Base-by-base conservation (phyloP, 2,329 filamentous ascomycete genomes). In the Apiospora aurea region DNA sequence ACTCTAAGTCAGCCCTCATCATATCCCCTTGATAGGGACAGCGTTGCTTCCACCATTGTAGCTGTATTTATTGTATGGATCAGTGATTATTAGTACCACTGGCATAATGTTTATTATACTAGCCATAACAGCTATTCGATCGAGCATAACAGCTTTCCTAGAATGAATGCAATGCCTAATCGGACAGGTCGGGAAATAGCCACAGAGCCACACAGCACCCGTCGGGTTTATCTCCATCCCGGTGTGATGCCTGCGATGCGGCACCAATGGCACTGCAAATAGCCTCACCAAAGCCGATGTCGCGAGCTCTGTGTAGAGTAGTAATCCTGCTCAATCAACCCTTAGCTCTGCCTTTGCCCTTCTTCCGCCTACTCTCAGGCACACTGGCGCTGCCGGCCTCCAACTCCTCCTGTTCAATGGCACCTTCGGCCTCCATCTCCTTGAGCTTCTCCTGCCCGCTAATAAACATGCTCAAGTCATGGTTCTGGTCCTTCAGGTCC, bases 401-500 rank as follows among this genome's bases (percentile, higher is more conserved):
- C 49, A 96, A 81, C 80, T 96, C 93, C n/a, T 92, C 93, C 44
- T 90, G 88, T 72, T 89, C 86, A 46, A 88, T 76, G 75, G 86
- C 80, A 0, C 88, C 90, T 75, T 87, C 87, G 41, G 87, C 88
- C 80, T 90, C 89, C 82, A 95, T 83, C 81, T 92, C 88, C 83
- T 89, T 92, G 76, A 98, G 82, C 82, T 94, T 96, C 82, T 96
- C 91, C 81, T 93, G 90, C 0, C 94, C 93, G 26, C 91, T 93
- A 73, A 98, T 96, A 78, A 96, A 97, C 87, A 97, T 95, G 69
- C 87, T 91, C 79, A 98, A 80, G 80, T 98, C 96, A 18, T 93
- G 89, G 79, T 97, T 97, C 87, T 95, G 93, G 80, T 97, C 95
- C 75, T 91, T 90, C 61, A 97, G 83, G 76, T 97, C 94, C 51